A percentile compares a stretch with the other conserved stretches of the same genome.
phyloP scores from a whole-genome alignment of 2,329 filamentous ascomycete genomes.

The Sclerotinia sclerotiorum region DNA sequence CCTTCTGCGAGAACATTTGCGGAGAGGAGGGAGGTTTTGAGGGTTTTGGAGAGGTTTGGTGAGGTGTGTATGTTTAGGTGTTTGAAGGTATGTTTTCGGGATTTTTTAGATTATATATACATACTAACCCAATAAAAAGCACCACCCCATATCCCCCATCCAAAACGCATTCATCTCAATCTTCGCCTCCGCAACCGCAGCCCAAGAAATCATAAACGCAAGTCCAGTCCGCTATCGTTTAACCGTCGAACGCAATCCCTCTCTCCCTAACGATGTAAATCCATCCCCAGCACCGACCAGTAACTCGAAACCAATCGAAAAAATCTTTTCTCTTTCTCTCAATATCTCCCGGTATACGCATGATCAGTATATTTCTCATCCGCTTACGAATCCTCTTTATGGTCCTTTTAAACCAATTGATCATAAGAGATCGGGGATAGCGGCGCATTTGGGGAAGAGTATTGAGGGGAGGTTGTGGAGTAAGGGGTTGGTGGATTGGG shows the following conservation, averaged over 20 bases:
- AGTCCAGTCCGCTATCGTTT: conserved; percentile 38
- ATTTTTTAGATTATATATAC: not conserved
- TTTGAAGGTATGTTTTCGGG: conserved; percentile 34
- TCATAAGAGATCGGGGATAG: conserved; percentile 29
- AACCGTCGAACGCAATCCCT: conserved; percentile 21
- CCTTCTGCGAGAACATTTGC: conserved; percentile 37
- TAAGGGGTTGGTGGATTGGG: conserved; percentile 39
- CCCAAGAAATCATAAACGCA: conserved; percentile 29
- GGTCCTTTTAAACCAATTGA: conserved; percentile 35
- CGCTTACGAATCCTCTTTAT: conserved; percentile 34
- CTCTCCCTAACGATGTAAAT: conserved; percentile 1
- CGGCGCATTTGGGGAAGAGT: conserved; percentile 27
- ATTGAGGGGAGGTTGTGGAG: conserved; percentile 29
- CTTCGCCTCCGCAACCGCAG: conserved; percentile 32
- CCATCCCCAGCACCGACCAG: not conserved
- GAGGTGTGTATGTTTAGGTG: conserved; percentile 39
- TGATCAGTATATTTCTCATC: conserved; percentile 30
- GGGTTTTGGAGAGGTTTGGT: conserved; percentile 39
- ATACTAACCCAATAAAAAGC: conserved; percentile 25
- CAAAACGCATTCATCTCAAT: conserved; percentile 37
- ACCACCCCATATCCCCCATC: conserved; percentile 29
- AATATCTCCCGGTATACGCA: conserved; percentile 21
- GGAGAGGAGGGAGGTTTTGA: conserved; percentile 40
- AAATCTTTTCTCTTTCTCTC: conserved; percentile 33
- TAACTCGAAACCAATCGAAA: conserved; percentile 6